Evolutionary conservation across 305 asterid species (phyloP), one percentile per base, ranked within the genome.

Genomic region (Euphrasia arctica): DNA sequence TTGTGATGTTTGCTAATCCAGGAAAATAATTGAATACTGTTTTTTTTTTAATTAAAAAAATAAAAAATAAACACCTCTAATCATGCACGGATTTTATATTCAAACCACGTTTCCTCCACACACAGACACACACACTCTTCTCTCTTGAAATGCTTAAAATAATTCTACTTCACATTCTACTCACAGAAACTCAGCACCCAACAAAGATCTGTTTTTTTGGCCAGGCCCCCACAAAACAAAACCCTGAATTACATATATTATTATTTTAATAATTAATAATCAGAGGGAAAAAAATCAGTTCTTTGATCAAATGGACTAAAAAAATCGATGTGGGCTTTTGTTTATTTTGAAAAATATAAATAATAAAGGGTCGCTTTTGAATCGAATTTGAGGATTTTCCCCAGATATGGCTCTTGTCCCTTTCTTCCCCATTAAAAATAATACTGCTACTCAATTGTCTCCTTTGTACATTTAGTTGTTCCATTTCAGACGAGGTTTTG

Each of bases 361-460:
- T 36, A 36, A 36, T 36, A 36, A 5, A 36, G 42, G 9, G 42
- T 36, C 39, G 39, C 39, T 32, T 32, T 72, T 77, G 85, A 81
- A 79, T 86, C 86, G 85, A 83, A 86, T 81, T 84, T 86, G 73
- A 81, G 82, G 90, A 84, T 31, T 80, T 89, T 83, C 73, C 71
- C 70, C 72, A 80, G 86, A 85, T 83, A 83, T 34, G 79, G 82
- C 82, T 74, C 76, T 73, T 83, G 84, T 83, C 91, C 86, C 87
- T 85, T 75, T 73, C 50, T 61, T 69, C 72, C 52, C 69, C 69
- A 34, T 34, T 34, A 34, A 34, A 34, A 34, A 31, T 18, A 34
- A 34, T 34, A 34, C 49, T 43, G 22, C 22, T 18, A 18, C 49
- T 2, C 3, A 3, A 18, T 31, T 11, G 13, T 43, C 10, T 43